These are phyloP conservation scores for Coemansia sp. DNA, from an alignment of 192 early-diverging fungal genomes.

Conservation along the genomic window DNA sequence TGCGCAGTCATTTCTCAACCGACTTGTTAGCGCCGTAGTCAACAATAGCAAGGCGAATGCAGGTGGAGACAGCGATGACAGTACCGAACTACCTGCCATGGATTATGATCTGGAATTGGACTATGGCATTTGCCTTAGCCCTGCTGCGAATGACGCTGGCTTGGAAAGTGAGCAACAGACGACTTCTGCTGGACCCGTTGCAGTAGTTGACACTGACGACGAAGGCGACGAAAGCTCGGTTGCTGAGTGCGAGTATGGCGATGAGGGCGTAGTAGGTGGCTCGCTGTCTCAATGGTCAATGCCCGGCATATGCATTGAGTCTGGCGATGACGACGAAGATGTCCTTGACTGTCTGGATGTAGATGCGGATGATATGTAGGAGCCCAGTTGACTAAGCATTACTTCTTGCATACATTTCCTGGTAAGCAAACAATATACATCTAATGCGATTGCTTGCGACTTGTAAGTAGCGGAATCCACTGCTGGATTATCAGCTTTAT, in stretches of 20 bases:
- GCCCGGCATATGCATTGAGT: constrained; percentile 9
- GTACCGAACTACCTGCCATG: background rate
- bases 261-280: constrained; percentile 45
- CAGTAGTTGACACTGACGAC: background rate
- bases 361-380: constrained; percentile 50
- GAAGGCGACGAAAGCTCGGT: background rate
- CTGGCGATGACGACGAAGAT: constrained; percentile 18
- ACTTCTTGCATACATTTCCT: too few relatives aligned
- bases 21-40: constrained; percentile 13
- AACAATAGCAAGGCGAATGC: background rate
- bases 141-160: background rate
- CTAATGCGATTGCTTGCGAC: too few relatives aligned
- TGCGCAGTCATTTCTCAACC: constrained; percentile 44
- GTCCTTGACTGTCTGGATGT: constrained; percentile 51
- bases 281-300: constrained; percentile 43
- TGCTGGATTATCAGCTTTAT: too few relatives aligned
- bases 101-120: background rate
- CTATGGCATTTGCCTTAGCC: background rate
- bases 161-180: background rate
- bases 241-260: constrained; percentile 7
- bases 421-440: too few relatives aligned
- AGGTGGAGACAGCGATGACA: background rate
- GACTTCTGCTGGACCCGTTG: background rate
- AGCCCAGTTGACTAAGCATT: too few relatives aligned
- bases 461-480: too few relatives aligned